Evolutionary conservation across 2,329 filamentous ascomycete genomes (phyloP).

Genomic region (Aureobasidium mangrovei): DNA sequence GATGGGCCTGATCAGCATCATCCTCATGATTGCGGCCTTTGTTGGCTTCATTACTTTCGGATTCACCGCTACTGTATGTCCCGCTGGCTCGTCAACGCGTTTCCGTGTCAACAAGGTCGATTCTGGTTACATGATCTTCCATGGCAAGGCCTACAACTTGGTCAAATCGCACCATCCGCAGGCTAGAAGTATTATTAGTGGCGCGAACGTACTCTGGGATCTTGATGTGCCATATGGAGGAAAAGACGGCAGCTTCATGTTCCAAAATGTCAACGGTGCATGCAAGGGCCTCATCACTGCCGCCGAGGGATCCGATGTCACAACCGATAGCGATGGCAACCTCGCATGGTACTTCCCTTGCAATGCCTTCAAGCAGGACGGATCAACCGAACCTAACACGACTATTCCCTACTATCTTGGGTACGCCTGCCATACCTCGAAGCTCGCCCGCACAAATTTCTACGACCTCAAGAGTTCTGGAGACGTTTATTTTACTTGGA

Average conservation of each 20-base stretch:
- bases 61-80: conserved; percentile 84
- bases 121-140: conserved; percentile 86
- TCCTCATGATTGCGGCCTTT: conserved; percentile 73
- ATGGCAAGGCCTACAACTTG: conserved; percentile 83
- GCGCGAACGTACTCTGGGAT: conserved; percentile 78
- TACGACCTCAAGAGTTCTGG: conserved; percentile 64
- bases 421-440: conserved; percentile 79
- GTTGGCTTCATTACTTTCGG: conserved; percentile 96
- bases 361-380: conserved; percentile 84
- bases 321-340: conserved; percentile 62
- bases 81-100: conserved; percentile 54
- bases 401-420: conserved; percentile 71
- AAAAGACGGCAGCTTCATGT: conserved; percentile 92
- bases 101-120: conserved; percentile 76
- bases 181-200: conserved; percentile 65
- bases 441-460: conserved; percentile 59
- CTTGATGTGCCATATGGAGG: conserved; percentile 65
- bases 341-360: conserved; percentile 98
- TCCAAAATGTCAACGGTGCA: conserved; percentile 95
- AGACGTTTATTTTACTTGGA: conserved; percentile 94
- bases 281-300: conserved; percentile 85
- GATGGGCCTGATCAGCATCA: conserved; percentile 92
- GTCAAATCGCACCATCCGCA: conserved; percentile 66
- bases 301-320: conserved; percentile 64
- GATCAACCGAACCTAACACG: conserved; percentile 66